These are phyloP conservation scores for slime mould (Dictyostelium discoideum) DNA, from an alignment of 78 protist genomes.

Conservation along the genomic window dicty_2.7 NC_007090.3:3562001-3562500, in stretches of 20 bases:
- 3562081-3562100: slow-evolving; percentile 37
- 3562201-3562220: background rate
- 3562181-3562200: slow-evolving; percentile 60
- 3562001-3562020: slow-evolving; percentile 87
- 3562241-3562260: background rate
- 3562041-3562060: slow-evolving; percentile 12
- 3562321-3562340: background rate
- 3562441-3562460: background rate
- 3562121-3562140: background rate
- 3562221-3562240: background rate
- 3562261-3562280: background rate
- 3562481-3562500: background rate
- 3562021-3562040: slow-evolving; percentile 87
- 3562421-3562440: background rate
- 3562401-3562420: background rate
- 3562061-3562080: slow-evolving; percentile 29
- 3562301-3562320: background rate
- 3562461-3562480: background rate
- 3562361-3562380: background rate
- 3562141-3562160: slow-evolving; percentile 25
- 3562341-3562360: too few relatives aligned
- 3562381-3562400: background rate
- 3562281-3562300: background rate
- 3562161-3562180: slow-evolving; percentile 21
- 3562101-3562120: slow-evolving; percentile 22